A percentile compares a stretch with the other conserved stretches of the same genome.
Conservation (phyloP, 2,329 filamentous ascomycete genomes). For the Zopfia rhizophila region DNA sequence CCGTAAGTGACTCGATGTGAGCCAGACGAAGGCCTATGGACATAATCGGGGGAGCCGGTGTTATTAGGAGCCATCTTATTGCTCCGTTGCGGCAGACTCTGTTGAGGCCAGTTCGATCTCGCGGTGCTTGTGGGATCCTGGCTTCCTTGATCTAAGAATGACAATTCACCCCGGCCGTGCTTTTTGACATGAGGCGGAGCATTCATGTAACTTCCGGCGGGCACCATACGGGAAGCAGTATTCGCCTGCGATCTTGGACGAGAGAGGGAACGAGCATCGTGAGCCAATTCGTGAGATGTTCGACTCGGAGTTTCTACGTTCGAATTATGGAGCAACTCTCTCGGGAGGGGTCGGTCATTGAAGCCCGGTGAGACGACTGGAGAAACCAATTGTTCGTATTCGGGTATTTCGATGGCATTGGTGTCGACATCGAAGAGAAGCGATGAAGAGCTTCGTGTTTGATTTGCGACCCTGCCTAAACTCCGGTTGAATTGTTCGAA, state of each 20-base stretch:
- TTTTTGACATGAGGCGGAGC: too few species aligned
- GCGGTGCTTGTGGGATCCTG: background rate
- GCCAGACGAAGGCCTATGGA: conserved; percentile 4
- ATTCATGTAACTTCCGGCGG: too few species aligned
- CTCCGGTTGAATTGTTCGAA: conserved; percentile 10
- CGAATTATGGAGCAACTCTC: background rate
- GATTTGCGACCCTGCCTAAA: background rate
- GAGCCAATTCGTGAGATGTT: conserved; percentile 5
- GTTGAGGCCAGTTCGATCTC: background rate
- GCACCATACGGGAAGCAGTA: conserved; percentile 42
- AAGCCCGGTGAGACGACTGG: background rate
- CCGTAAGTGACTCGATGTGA: conserved; percentile 11
- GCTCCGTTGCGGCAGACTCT: background rate
- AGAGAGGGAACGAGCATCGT: conserved; percentile 17
- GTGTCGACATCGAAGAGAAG: conserved; percentile 18
- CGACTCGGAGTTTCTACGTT: background rate
- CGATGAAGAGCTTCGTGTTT: conserved; percentile 12
- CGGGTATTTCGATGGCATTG: conserved; percentile 6
- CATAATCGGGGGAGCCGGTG: conserved; percentile 24
- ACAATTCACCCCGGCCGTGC: too few species aligned
- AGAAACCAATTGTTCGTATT: background rate
- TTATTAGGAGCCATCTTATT: background rate
- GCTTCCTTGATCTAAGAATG: background rate
- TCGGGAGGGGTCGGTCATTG: background rate
- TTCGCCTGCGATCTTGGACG: conserved; percentile 45